Evolutionary conservation across 139 green algal species (phyloP), one percentile per base, ranked within the genome.

Genomic region (Asterochloris erici): DNA sequence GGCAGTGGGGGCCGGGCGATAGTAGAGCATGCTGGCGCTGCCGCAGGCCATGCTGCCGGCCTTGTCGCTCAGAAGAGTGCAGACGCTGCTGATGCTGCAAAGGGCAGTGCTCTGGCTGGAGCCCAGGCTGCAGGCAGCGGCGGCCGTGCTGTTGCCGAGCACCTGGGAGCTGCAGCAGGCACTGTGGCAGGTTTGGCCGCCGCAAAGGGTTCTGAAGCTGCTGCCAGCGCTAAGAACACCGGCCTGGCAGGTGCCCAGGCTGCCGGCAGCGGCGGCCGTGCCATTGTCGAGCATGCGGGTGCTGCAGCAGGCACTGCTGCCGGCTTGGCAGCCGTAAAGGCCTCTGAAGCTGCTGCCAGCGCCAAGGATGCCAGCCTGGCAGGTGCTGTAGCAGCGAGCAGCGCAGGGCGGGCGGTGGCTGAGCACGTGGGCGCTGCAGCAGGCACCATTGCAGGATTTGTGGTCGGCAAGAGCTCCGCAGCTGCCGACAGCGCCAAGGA

Each of bases 331-430:
- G 73, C 73, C 47, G 73, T 28, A 23, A 28, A 23, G 73, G 73
- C 73, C 24, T 23, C 73, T 26, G 73, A 17, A 77, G 26, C 73
- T 0, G 73, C 16, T 17, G 26, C 19, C 54, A 63, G 62, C 62
- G 26, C 38, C 38, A 54, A n/a, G 14, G 24, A 54, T 54, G 38
- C 38, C 38, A 6, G 38, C 38, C 38, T 54, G 16, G n/a, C 26
- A 78, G 28, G 28, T 24, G n/a, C 73, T 78, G 73, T 38, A 60
- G 73, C 73, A 38, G 24, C n/a, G 73, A 38, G 14, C 28, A 61
- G 26, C 14, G 73, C 73, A 78, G 73, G 28, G 73, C 73, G n/a
- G 73, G 73, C 12, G 73, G n/a, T 16, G 73, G 73, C 24, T 78
- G 73, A 16, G 73, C 23, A 15, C 73, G 73, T 38, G 73, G 26